Evolutionary conservation across 371 early-diverging fungal species (phyloP).

Genomic region (Nematocida sp.): DNA sequence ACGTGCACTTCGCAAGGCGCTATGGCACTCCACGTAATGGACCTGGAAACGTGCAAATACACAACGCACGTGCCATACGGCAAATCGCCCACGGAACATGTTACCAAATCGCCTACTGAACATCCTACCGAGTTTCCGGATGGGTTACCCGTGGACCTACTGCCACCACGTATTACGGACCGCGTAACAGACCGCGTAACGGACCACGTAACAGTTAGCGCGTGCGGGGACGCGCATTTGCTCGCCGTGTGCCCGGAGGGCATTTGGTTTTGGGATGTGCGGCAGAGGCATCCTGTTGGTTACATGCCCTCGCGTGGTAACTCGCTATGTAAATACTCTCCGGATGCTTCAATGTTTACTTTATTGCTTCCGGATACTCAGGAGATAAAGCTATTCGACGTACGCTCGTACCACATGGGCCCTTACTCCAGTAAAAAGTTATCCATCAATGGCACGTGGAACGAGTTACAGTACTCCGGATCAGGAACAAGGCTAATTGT

Average conservation of each 20-base stretch:
- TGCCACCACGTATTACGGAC: too few species aligned
- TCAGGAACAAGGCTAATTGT: constrained; percentile 16
- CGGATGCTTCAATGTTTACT: constrained; percentile 18
- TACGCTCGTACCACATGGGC: constrained; percentile 35
- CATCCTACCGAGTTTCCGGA: too few species aligned
- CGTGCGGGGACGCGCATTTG: constrained; percentile 3
- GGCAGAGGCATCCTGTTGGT: constrained; percentile 18
- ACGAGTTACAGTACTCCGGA: constrained; percentile 8
- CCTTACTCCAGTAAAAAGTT: constrained; percentile 45
- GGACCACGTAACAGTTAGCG: too few species aligned
- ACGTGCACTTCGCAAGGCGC: background rate
- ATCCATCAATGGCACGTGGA: background rate
- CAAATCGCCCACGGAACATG: too few species aligned
- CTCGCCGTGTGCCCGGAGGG: background rate
- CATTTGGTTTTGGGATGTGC: constrained; percentile 23
- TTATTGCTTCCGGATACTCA: constrained; percentile 29
- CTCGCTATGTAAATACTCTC: constrained; percentile 13
- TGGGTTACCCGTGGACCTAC: too few species aligned
- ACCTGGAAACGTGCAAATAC: constrained; percentile 5
- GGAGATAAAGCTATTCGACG: constrained; percentile 47
- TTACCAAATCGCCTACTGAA: too few species aligned
- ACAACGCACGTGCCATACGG: too few species aligned
- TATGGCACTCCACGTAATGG: background rate
- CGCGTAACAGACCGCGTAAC: too few species aligned
- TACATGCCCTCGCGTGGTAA: constrained; percentile 9